phyloP scores from a whole-genome alignment of 768 basidiomycete species.

The Lactifluus volemus region DNA sequence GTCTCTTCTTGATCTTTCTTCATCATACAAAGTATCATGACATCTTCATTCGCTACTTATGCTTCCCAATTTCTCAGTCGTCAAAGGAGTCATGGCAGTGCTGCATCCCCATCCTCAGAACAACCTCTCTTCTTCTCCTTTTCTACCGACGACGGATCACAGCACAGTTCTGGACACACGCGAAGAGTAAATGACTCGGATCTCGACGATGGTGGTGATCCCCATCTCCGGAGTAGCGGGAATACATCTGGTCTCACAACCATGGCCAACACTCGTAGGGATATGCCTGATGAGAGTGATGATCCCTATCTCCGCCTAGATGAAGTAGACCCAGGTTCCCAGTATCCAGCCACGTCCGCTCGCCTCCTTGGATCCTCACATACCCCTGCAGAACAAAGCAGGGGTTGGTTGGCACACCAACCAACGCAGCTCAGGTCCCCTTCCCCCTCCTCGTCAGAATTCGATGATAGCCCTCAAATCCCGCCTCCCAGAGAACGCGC shows the following conservation, averaged over 20 bases:
- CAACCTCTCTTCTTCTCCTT: constrained; percentile 89
- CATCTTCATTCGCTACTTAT: constrained; percentile 72
- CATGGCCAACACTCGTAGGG: constrained; percentile 21
- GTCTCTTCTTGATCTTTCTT: not conserved
- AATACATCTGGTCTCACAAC: constrained; percentile 26
- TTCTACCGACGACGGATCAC: constrained; percentile 59
- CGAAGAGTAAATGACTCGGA: constrained; percentile 33
- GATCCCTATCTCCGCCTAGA: constrained; percentile 76
- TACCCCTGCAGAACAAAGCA: constrained; percentile 30
- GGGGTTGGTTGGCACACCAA: constrained; percentile 64
- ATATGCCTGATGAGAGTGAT: constrained; percentile 43
- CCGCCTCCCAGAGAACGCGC: constrained; percentile 36
- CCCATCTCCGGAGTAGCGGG: constrained; percentile 47
- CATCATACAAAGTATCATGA: constrained; percentile 27
- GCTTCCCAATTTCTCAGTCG: constrained; percentile 74
- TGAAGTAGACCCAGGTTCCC: constrained; percentile 44
- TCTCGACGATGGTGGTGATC: constrained; percentile 70
- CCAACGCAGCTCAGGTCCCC: constrained; percentile 53
- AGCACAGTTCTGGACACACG: constrained; percentile 36
- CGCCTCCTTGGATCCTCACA: constrained; percentile 32
- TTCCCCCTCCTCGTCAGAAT: constrained; percentile 32
- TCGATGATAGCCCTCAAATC: constrained; percentile 36
- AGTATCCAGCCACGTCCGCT: constrained; percentile 29
- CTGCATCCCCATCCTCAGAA: constrained; percentile 45
- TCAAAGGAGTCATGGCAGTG: constrained; percentile 32